Base-by-base conservation (phyloP, 2,329 filamentous ascomycete genomes). In the Colletotrichum sansevieriae region DNA sequence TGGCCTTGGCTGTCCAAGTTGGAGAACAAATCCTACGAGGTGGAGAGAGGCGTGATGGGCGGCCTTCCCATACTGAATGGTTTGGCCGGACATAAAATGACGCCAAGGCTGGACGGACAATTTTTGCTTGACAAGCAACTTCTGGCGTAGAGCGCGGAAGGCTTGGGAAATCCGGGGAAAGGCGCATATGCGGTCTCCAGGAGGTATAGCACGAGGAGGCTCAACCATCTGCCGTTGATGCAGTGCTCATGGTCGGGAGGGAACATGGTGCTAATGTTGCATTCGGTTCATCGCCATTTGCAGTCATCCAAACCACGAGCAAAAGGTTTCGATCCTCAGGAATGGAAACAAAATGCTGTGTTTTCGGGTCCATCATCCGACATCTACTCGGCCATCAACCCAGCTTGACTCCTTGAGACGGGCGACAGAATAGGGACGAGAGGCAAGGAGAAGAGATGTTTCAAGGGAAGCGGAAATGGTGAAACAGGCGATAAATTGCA, bases 341-440 rank as follows among this genome's bases (percentile, higher is more conserved):
- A 3, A 3, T 2, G 22, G 22, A 22, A 67, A 33, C 39, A 41
- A 15, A 56, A 56, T 47, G 49, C 25, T 49, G 35, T 56, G 41
- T 44, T 43, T 37, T 39, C 59, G 64, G 64, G 64, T 63, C 59
- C 51, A 67, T 67, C 59, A 67, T 57, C 64, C 64, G 64, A 43
- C 59, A 25, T 18, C 33, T n/a, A 55, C 20, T 60, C 25, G 33
- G 8, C 33, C 29, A 60, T 43, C 25, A 55, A 33, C 20, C 12
- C 20, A 18, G 13, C 37, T n/a, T n/a, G n/a, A n/a, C n/a, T n/a
- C n/a, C n/a, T n/a, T 3, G 49, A n/a, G 18, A 62, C 46, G 39
- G 29, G 41, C 29, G 29, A 20, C 25, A 63, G 7, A 20, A 13
- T 8, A 29, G 58, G 10, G 51, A 63, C 44, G 18, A 58, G 25